These are phyloP conservation scores for Termitomyces sp. DNA, from an alignment of 768 basidiomycete species.

Conservation along the genomic window DNA sequence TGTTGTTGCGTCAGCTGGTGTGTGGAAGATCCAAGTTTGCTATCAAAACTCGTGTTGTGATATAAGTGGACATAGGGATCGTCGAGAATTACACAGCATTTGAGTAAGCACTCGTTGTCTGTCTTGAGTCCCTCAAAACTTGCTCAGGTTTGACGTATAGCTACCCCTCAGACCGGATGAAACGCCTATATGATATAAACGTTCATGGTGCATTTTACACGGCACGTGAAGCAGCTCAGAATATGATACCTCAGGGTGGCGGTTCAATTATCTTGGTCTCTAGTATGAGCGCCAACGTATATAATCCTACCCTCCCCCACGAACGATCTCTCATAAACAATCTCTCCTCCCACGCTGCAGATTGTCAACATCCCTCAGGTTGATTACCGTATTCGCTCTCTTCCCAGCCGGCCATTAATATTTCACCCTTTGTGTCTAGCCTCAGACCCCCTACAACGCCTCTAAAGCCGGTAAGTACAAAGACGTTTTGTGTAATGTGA, in stretches of 20 bases:
- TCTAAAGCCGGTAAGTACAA: conserved; percentile 73
- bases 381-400: conserved; percentile 17
- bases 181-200: conserved; percentile 85
- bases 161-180: conserved; percentile 83
- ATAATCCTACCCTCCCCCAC: background rate
- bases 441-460: conserved; percentile 93
- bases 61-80: conserved; percentile 48
- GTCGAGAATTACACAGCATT: conserved; percentile 86
- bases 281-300: conserved; percentile 86
- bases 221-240: conserved; percentile 90
- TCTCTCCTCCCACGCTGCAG: conserved; percentile 25
- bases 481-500: background rate
- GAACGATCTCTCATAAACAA: background rate
- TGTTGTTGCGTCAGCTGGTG: conserved; percentile 86
- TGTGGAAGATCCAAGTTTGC: conserved; percentile 7
- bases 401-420: background rate
- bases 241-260: conserved; percentile 78
- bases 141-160: conserved; percentile 26
- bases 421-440: conserved; percentile 28
- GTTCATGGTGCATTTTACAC: conserved; percentile 93
- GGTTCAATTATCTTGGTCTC: conserved; percentile 84
- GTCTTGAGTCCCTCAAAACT: background rate
- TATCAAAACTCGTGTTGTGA: background rate
- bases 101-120: conserved; percentile 45
- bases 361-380: conserved; percentile 87